Evolutionary conservation across 495 filamentous ascomycete species (phyloP).

Genomic region (Elaphomyces granulatus): DNA sequence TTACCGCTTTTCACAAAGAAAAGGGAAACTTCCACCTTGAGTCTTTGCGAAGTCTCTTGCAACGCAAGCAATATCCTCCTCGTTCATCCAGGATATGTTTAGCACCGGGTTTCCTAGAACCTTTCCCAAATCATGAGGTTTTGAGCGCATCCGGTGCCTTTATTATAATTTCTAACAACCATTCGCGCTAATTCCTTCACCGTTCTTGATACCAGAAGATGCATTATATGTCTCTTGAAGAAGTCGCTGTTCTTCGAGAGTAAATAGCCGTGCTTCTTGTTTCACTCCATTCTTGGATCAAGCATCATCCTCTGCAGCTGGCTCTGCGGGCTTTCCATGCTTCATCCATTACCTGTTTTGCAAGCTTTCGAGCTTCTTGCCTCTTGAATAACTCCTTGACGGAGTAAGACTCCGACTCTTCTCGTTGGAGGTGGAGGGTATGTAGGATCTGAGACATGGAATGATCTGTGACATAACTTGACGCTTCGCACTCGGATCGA

Average conservation of each 20-base stretch:
- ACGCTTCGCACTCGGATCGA: neutral
- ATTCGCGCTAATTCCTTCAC: neutral
- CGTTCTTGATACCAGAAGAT: neutral
- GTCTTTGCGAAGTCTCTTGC: neutral
- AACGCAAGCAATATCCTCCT: neutral
- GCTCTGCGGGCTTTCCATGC: neutral
- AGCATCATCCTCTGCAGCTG: neutral
- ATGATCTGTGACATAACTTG: neutral
- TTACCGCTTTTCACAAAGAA: neutral
- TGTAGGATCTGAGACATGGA: neutral
- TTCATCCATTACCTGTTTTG: neutral
- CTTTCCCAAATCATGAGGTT: neutral
- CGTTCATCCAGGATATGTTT: neutral
- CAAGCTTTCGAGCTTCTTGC: neutral
- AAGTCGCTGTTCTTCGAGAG: neutral
- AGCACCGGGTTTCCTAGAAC: neutral
- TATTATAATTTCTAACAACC: neutral
- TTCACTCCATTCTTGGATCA: neutral
- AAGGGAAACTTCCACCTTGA: neutral
- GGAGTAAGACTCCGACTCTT: neutral
- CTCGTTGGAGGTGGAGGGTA: neutral
- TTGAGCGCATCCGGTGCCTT: neutral
- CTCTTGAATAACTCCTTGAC: neutral
- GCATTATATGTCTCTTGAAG: neutral
- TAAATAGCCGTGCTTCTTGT: neutral